These are phyloP conservation scores for Sporothrix globosa DNA, from an alignment of 2,329 filamentous ascomycete genomes.

Conservation along the genomic window DNA sequence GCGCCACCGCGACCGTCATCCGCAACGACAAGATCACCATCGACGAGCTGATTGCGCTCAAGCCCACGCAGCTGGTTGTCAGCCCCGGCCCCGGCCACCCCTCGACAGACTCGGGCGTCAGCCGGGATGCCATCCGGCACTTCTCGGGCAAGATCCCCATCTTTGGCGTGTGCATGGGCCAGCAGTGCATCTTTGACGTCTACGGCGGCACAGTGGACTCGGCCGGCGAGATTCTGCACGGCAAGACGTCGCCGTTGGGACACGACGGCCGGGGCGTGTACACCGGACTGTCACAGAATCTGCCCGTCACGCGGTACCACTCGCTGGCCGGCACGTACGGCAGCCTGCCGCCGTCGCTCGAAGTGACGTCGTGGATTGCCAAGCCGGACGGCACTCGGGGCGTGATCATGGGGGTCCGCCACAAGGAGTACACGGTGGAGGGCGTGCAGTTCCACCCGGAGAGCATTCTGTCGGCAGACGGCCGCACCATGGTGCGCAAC, in stretches of 20 bases:
- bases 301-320: conserved; percentile 93
- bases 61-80: conserved; percentile 91
- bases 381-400: conserved; percentile 75
- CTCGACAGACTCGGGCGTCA: conserved; percentile 86
- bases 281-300: conserved; percentile 72
- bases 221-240: conserved; percentile 94
- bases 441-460: conserved; percentile 98
- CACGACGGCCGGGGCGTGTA: conserved; percentile 96
- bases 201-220: conserved; percentile 91
- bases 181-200: conserved; percentile 96
- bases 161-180: conserved; percentile 97
- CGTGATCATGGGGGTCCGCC: conserved; percentile 94
- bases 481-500: conserved; percentile 87
- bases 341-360: conserved; percentile 81
- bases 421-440: conserved; percentile 89
- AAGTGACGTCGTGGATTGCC: conserved; percentile 88
- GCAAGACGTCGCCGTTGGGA: conserved; percentile 88
- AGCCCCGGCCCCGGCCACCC: conserved; percentile 96
- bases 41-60: conserved; percentile 77
- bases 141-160: conserved; percentile 95
- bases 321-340: conserved; percentile 90
- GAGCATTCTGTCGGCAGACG: conserved; percentile 90
- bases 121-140: conserved; percentile 84
- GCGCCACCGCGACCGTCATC: conserved; percentile 84
- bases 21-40: conserved; percentile 91